Conservation (phyloP, 495 filamentous ascomycete species). For the Aspergillus asperescens region DNA sequence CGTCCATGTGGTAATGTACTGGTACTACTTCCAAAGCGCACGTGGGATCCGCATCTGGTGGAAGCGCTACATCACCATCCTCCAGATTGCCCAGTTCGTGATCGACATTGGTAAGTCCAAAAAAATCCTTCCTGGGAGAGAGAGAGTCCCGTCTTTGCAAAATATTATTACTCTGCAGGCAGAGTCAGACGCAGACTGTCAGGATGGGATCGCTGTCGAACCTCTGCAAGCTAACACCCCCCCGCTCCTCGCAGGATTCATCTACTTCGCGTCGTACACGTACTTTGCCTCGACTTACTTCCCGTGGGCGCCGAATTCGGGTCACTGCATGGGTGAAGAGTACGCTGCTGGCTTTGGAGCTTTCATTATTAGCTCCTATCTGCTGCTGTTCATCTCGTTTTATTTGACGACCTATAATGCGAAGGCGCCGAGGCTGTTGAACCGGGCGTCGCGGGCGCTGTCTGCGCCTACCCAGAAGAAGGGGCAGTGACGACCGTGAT, state of each 20-base stretch:
- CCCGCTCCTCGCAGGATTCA: conserved; percentile 61
- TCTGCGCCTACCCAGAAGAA: background rate
- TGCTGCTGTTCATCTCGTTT: conserved; percentile 78
- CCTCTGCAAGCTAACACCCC: no score
- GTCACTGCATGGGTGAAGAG: conserved; percentile 88
- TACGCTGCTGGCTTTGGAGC: conserved; percentile 91
- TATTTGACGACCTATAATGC: conserved; percentile 12
- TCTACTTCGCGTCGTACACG: conserved; percentile 93
- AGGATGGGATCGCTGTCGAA: no score
- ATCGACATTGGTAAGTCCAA: conserved; percentile 52
- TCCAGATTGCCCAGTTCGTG: conserved; percentile 55
- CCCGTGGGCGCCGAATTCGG: conserved; percentile 68
- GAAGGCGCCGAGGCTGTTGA: conserved; percentile 1
- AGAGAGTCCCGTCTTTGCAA: no score
- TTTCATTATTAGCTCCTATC: conserved; percentile 82
- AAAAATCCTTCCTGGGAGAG: no score
- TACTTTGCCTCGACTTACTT: conserved; percentile 92
- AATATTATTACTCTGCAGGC: no score
- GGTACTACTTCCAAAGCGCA: conserved; percentile 59
- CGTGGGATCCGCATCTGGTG: conserved; percentile 56
- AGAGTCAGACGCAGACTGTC: no score
- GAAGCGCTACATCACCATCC: conserved; percentile 55
- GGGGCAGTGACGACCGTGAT: background rate
- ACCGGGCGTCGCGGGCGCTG: background rate
- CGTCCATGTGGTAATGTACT: conserved; percentile 66